Base-by-base conservation (phyloP, 768 basidiomycete genomes). In the Gloeopeniophorella convolvens region DNA sequence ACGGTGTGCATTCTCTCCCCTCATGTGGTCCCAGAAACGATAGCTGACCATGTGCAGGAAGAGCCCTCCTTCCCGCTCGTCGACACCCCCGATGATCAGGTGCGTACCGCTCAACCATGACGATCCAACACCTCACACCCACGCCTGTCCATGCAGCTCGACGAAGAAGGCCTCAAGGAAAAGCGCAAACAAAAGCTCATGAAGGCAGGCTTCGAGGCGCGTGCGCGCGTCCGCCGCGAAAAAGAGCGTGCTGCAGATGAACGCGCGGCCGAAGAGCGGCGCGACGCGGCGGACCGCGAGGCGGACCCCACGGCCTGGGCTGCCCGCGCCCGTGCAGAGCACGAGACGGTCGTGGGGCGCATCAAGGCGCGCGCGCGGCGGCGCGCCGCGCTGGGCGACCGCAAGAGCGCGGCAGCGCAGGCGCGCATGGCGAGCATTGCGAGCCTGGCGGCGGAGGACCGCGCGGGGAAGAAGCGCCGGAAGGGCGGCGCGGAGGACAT, bases 381-480 rank as follows among this genome's bases (percentile, higher is more conserved):
- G 36, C 85, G 79, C 61, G 86, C 84, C 0, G 92, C 92, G n/a
- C 36, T 37, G 23, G 10, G 13, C 21, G 37, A 40, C 8, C 0
- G 20, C 20, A 54, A 54, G 52, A 51, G 90, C 57, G 90, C 94
- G 11, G 94, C 91, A 15, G 84, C 94, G 0, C 96, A 98, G 66
- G 89, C 86, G 26, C 72, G 94, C 57, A 96, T 97, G 95, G 95
- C 95, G 71, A 89, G 79, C 55, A 96, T 99, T 30, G 91, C 95
- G 1, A 85, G 80, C 39, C 71, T 99, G 32, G 95, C 96, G 0
- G 83, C 83, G 2, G 96, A 98, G 51, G 88, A 90, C 35, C 76
- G 83, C 2, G 75, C 85, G 11, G 72, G 84, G 1, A 90, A 87
- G 68, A 92, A 89, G 72, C 86, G 88, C 63, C 80, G 88, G 45